Base-by-base conservation (phyloP, 1,139 yeast species). In the Hyphopichia pseudoburtonii region DNA sequence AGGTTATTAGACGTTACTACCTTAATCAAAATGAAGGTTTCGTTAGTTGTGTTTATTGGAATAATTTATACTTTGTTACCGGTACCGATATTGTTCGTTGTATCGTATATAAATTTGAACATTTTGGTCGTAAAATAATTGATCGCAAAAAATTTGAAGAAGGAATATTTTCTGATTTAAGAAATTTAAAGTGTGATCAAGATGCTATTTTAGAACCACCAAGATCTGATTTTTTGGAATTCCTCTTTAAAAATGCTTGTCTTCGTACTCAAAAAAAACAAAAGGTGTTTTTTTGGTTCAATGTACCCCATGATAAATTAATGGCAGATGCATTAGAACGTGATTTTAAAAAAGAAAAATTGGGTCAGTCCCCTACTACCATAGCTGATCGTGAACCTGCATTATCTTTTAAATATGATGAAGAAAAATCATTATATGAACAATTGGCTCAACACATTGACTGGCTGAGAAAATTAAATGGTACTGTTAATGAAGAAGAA, bases 1-100 rank as follows among this genome's bases (percentile, higher is more conserved):
- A 90, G 58, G 86, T 87, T 33, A 86, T 90, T 38, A 72, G 96
- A 54, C 72, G 96, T 39, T 90, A 87, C 59, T 86, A 84, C 54
- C 66, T 92, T 36, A 90, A 89, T 47, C 86, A 83, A 45, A 95
- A 87, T 46, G 97, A 90, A 60, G 94, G 94, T 0, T 85, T 84
- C 50, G 94, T 92, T 8, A 81, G 92, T 39, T 92, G 98, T 62
- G 90, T 92, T 2, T 85, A 75, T 51, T 92, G 97, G 97, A 86
- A 88, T 51, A 86, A 87, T 55, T 70, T 90, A 15, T 92, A 86
- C 57, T 89, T 86, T 60, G 78, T 92, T 36, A 90, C 97, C 1
- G 98, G 98, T 5, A 92, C 97, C 0, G 98, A 92, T 66, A 90
- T 92, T 41, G 96, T 92, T 30, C 78, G 96, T 41, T 86, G 96